Evolutionary conservation across 495 filamentous ascomycete species (phyloP), one percentile per base, ranked within the genome.

Genomic region (Durotheca rogersii): DNA sequence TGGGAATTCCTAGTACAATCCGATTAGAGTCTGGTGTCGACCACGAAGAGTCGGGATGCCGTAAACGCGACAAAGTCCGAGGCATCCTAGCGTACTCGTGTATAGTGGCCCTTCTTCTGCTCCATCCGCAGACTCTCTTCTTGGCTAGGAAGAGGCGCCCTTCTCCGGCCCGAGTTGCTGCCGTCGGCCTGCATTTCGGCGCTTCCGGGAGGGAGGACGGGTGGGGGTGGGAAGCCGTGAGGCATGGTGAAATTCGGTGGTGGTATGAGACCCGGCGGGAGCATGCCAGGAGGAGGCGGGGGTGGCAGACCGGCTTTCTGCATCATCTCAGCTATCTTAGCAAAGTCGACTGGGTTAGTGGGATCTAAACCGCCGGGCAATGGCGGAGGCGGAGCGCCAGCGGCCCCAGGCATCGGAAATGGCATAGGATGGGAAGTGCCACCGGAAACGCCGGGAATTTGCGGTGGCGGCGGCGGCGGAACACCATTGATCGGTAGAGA

Each of bases 71-170:
- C 11, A 29, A 15, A 16, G 14, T 36, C 32, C 23, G 37, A 39
- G n/a, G 36, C 37, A 12, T 14, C 14, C 56, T 74, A 80, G 56
- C 78, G 69, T 10, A 72, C 67, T 46, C 73, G 62, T 40, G 78
- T 81, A 60, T 81, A 88, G 52, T 82, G 77, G 11, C 84, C 84
- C 49, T 72, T 77, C 58, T 74, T 76, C 73, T 89, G 85, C 66
- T 90, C 86, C 74, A 85, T 81, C 54, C 81, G 76, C 63, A 91
- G 63, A 62, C 86, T 90, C 60, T 92, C 89, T 61, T 89, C 81
- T 66, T 92, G 88, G 64, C 88, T 90, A 6, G 88, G 88, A 41
- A 91, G 67, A 23, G 87, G 87, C 4, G 75, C 84, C 44, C 86
- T 67, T 64, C 77, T 75, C 36, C 81, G 70, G 17, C 42, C 47